Base-by-base conservation (phyloP, 768 basidiomycete genomes). In the Termitomyces sp. region DNA sequence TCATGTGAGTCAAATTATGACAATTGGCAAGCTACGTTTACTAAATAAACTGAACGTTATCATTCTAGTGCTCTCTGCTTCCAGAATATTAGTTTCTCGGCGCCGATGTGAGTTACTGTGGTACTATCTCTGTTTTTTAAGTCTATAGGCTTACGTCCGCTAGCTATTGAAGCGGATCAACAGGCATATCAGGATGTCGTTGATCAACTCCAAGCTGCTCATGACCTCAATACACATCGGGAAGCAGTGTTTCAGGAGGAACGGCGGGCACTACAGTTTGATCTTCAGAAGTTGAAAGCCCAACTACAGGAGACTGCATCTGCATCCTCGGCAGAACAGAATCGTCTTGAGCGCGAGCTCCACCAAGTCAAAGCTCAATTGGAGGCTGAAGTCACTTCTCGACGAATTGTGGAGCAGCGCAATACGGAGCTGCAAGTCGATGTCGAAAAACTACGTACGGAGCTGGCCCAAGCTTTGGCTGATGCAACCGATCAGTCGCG, bases 101-200 rank as follows among this genome's bases (percentile, higher is more conserved):
- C 76, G 88, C 61, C 82, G 88, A 51, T 79, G 90, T 93, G 71
- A 64, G 87, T 80, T 46, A 51, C 42, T 32, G 22, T 37, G 26
- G 41, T 24, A 38, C 44, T 21, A 40, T 32, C 50, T 24, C 47
- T 38, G 48, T 22, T 51, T 14, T 41, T 1, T 28, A 28, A n/a
- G 34, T 37, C 15, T 17, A 47, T 30, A 53, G 38, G 53, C 32
- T 64, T 47, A 55, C 58, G 45, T 53, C 35, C 9, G 44, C 43
- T 60, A 91, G 89, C 83, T 21, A 79, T 82, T 3, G 87, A 88
- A 65, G 83, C 80, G n/a, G 87, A 88, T 53, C 87, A 88, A 53
- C 80, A 84, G 57, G 84, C 83, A 21, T 86, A 87, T 63, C 81
- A 84, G 53, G 89, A 90, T 58, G 74, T 91, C 5, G 72, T 82